phyloP scores from a whole-genome alignment of 306 rosid species.

The Fagus crenata region DNA sequence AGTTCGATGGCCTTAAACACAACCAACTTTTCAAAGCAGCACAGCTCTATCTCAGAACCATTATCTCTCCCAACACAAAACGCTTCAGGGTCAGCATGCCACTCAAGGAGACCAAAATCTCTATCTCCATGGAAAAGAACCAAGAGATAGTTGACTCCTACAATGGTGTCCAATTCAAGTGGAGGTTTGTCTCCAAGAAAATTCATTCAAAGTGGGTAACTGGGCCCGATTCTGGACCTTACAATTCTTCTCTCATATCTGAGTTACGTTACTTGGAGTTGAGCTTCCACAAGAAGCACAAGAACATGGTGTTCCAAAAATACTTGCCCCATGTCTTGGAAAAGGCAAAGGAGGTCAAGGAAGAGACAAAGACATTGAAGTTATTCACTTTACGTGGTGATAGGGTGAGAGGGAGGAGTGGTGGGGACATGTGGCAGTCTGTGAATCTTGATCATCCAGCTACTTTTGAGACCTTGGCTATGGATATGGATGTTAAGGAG shows the following conservation, averaged over 20 bases:
- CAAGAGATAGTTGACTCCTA: slow-evolving; percentile 24
- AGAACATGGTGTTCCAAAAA: slow-evolving; percentile 4
- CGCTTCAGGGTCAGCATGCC: slow-evolving; percentile 28
- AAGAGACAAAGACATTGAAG: slow-evolving; percentile 22
- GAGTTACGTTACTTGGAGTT: slow-evolving; percentile 14
- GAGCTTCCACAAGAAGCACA: slow-evolving; percentile 29
- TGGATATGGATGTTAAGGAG: slow-evolving; percentile 28
- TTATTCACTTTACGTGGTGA: slow-evolving; percentile 2
- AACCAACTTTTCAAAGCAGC: slow-evolving; percentile 35
- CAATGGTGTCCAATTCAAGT: slow-evolving; percentile 20
- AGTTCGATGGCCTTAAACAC: slow-evolving; percentile 28
- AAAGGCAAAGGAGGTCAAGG: slow-evolving; percentile 12
- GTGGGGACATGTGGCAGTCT: slow-evolving; percentile 15
- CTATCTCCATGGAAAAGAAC: slow-evolving; percentile 15
- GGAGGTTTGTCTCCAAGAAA: slow-evolving; percentile 26
- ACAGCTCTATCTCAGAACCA: slow-evolving; percentile 18
- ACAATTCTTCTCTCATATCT: background rate
- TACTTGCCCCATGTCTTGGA: slow-evolving; percentile 28
- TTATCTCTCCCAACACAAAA: slow-evolving; percentile 7
- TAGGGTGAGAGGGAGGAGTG: background rate
- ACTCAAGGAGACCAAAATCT: slow-evolving; percentile 9
- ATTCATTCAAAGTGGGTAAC: background rate
- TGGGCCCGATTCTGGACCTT: background rate
- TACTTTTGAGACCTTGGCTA: slow-evolving; percentile 31
- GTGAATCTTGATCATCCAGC: slow-evolving; percentile 26